phyloP scores from a whole-genome alignment of 2,329 filamentous ascomycete genomes.

The Emergomyces orientalis region DNA sequence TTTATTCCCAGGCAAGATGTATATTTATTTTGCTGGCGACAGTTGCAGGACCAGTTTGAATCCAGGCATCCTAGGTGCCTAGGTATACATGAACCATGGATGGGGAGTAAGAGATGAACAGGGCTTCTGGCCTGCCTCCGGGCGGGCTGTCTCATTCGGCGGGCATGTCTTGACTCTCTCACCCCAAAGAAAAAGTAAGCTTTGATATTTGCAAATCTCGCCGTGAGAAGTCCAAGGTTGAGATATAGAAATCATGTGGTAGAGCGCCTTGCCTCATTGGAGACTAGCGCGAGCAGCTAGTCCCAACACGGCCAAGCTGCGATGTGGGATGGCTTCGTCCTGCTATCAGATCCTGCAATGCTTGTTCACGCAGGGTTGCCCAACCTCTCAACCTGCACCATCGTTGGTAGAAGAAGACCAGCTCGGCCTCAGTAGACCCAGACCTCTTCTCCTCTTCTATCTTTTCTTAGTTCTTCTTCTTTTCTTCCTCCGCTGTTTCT shows the following conservation, averaged over 20 bases:
- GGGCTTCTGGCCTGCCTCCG: no score
- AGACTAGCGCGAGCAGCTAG: background rate
- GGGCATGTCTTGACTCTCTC: background rate
- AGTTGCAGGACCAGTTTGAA: background rate
- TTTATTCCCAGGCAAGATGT: background rate
- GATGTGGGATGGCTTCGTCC: background rate
- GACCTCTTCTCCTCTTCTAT: background rate
- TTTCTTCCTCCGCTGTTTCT: conserved; percentile 9
- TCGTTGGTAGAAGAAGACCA: background rate
- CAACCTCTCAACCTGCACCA: conserved; percentile 1
- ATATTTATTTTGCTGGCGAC: background rate
- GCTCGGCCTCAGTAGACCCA: background rate
- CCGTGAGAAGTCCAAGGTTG: background rate
- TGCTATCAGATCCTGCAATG: conserved; percentile 10
- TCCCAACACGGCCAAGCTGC: background rate
- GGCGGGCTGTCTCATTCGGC: background rate
- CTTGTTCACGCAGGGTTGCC: conserved; percentile 2
- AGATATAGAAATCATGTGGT: conserved; percentile 9
- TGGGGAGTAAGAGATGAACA: background rate
- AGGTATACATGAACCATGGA: background rate
- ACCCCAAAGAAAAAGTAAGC: no score
- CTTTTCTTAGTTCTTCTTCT: conserved; percentile 5
- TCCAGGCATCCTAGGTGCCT: background rate
- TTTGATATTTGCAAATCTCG: background rate
- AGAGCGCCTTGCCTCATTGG: background rate